Evolutionary conservation across 2,329 filamentous ascomycete species (phyloP).

Genomic region (Talaromyces islandicus): DNA sequence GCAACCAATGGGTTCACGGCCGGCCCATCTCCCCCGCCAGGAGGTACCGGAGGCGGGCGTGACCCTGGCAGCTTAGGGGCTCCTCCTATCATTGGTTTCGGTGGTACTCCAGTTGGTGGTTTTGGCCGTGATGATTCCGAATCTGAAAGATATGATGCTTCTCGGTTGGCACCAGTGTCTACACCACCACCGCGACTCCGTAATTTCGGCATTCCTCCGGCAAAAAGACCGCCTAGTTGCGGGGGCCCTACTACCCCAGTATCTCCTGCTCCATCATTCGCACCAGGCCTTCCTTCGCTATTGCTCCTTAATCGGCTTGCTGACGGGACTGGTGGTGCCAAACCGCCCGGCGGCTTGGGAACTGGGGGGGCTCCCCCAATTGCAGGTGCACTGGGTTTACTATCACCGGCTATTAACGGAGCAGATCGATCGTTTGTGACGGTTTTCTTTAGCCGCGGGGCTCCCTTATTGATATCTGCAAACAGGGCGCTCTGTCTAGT

Average conservation of each 20-base stretch:
- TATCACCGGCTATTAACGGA: constrained; percentile 57
- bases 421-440: constrained; percentile 90
- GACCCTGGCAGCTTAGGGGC: constrained; percentile 51
- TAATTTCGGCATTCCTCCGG: constrained; percentile 91
- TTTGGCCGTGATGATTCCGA: constrained; percentile 54
- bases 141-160: constrained; percentile 73
- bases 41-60: constrained; percentile 40
- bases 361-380: constrained; percentile 75
- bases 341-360: constrained; percentile 60
- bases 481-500: constrained; percentile 69
- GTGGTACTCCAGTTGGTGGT: constrained; percentile 12
- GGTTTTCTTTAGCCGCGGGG: constrained; percentile 66
- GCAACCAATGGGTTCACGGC: constrained; percentile 50
- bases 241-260: constrained; percentile 57
- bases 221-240: constrained; percentile 82
- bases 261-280: constrained; percentile 37
- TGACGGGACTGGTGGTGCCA: constrained; percentile 66
- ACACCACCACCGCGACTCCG: constrained; percentile 80
- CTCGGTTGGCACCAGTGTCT: constrained; percentile 65
- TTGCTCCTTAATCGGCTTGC: constrained; percentile 70
- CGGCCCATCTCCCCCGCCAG: constrained; percentile 43
- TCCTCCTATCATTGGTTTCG: constrained; percentile 43
- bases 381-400: constrained; percentile 52
- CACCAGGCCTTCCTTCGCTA: constrained; percentile 54
- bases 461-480: constrained; percentile 79